phyloP scores from a whole-genome alignment of 148 eudicot genomes.

The Vaccinium myrtillus region DNA sequence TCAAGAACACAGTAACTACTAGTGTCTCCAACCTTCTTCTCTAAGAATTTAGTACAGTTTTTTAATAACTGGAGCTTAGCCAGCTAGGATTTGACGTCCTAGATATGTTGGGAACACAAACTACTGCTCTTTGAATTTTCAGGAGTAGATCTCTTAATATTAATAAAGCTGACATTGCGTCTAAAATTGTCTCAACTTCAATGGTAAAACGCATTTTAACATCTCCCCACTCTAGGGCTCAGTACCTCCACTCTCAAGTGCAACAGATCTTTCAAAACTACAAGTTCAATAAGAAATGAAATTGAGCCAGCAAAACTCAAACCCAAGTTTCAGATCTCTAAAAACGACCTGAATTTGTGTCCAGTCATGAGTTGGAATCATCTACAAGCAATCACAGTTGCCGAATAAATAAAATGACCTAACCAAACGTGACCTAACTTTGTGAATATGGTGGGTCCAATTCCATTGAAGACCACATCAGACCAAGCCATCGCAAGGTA shows the following conservation, averaged over 20 bases:
- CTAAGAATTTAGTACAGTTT: no score
- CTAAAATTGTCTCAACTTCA: neutral
- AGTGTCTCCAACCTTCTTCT: no score
- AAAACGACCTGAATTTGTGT: no score
- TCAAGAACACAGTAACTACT: no score
- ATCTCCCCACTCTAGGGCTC: neutral
- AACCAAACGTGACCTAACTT: no score
- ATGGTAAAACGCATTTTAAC: neutral
- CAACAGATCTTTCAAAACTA: neutral
- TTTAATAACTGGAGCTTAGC: neutral
- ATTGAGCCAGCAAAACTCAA: neutral
- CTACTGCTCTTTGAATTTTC: neutral
- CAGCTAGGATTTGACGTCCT: neutral
- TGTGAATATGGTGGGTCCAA: no score
- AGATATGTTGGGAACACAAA: neutral
- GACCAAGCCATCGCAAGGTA: no score
- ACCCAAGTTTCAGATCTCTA: neutral
- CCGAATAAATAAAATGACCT: no score
- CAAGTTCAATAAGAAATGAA: neutral
- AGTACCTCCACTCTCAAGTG: neutral
- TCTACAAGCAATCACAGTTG: no score
- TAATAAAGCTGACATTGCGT: neutral
- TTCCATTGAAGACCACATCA: no score
- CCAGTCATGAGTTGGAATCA: no score
- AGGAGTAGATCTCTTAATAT: neutral